Evolutionary conservation across 2,329 filamentous ascomycete genomes (phyloP).

Genomic region (Alternaria panax): DNA sequence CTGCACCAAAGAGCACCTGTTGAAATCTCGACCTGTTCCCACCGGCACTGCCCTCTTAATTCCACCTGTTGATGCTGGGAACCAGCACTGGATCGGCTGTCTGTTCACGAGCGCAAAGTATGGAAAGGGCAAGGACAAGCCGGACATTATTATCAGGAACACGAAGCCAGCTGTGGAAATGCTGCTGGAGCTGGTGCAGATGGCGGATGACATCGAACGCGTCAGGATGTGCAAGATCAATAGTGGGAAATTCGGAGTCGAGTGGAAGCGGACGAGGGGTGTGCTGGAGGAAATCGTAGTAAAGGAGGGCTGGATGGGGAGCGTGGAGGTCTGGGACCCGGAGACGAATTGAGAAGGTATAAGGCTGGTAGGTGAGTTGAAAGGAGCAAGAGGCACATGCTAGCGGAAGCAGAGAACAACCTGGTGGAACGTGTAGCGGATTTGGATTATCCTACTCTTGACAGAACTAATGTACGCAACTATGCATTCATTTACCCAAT

Average conservation of each 20-base stretch:
- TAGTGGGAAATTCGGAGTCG: slow-evolving; percentile 63
- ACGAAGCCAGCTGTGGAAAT: slow-evolving; percentile 59
- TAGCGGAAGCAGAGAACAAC: neutral
- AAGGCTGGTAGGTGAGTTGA: neutral
- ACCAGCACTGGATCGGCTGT: slow-evolving; percentile 64
- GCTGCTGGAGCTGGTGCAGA: slow-evolving; percentile 54
- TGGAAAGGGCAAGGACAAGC: slow-evolving; percentile 55
- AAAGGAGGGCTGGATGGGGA: slow-evolving; percentile 28
- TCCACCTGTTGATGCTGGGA: slow-evolving; percentile 53
- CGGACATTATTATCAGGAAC: slow-evolving; percentile 56
- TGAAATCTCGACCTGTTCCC: slow-evolving; percentile 35
- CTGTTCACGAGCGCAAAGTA: slow-evolving; percentile 63
- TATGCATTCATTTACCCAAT: neutral
- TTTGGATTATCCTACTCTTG: neutral
- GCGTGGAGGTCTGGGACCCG: slow-evolving; percentile 40
- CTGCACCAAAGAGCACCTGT: slow-evolving; percentile 50
- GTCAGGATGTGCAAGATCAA: slow-evolving; percentile 65
- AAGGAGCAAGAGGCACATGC: neutral
- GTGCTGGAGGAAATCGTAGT: slow-evolving; percentile 48
- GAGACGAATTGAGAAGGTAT: neutral
- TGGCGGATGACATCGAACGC: slow-evolving; percentile 15
- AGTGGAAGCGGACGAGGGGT: slow-evolving; percentile 59
- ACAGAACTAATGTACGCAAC: neutral
- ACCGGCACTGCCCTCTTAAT: slow-evolving; percentile 63
- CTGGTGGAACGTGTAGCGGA: neutral